Conservation (phyloP, 768 basidiomycete species). For the Sarcodon sp. region DNA sequence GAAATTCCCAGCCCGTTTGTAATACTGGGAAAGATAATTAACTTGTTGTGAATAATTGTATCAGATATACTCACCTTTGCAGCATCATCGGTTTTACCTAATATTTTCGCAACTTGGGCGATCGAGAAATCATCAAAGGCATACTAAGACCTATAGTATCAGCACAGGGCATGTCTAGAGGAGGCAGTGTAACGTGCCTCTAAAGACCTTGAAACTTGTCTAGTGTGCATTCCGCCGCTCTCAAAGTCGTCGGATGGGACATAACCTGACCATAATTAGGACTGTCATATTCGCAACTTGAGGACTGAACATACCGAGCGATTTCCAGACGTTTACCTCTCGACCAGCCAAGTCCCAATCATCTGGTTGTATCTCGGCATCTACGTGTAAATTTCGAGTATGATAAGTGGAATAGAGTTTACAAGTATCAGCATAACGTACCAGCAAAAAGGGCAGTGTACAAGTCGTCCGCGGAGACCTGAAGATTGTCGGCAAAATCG, state of each 20-base stretch:
- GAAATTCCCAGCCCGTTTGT: conserved; percentile 41
- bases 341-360: conserved; percentile 56
- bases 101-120: conserved; percentile 45
- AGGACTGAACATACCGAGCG: conserved; percentile 23
- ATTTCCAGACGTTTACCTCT: conserved; percentile 44
- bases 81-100: conserved; percentile 36
- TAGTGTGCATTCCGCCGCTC: conserved; percentile 41
- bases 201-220: conserved; percentile 48
- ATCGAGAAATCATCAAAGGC: conserved; percentile 54
- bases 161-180: background rate
- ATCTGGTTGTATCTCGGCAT: conserved; percentile 42
- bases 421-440: no score
- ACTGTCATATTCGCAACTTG: background rate
- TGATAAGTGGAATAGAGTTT: no score
- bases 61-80: conserved; percentile 26
- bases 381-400: conserved; percentile 35
- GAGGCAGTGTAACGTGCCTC: conserved; percentile 25
- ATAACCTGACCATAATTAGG: conserved; percentile 10
- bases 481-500: conserved; percentile 30
- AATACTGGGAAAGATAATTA: conserved; percentile 24
- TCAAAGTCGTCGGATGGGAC: conserved; percentile 19
- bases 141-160: conserved; percentile 22
- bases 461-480: conserved; percentile 23
- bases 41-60: background rate
- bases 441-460: conserved; percentile 20